Evolutionary conservation across 352 stramenopile species (phyloP), one percentile per base, ranked within the genome.

Genomic region (Globisporangium apiculatum): DNA sequence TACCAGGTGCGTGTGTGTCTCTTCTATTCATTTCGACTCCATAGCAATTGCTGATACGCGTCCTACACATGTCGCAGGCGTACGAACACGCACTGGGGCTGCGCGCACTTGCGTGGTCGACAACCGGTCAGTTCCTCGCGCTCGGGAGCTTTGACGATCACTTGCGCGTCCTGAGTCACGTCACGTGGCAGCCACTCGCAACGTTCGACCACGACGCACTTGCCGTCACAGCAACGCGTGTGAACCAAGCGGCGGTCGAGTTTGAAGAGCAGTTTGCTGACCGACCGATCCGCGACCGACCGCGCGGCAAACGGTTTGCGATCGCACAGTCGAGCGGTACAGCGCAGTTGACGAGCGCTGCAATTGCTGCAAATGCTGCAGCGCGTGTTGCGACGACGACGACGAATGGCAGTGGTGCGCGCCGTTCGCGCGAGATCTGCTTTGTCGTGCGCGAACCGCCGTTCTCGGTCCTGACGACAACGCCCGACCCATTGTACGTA

Each of bases 1-100:
- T 94, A 85, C 48, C 75, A 94, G 77, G 82, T 87, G 54, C n/a
- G 37, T 45, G 9, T 41, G 6, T 11, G 1, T 53, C 51, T 14
- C 7, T 17, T 31, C 18, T 24, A 24, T 24, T 1, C 18, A 24
- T 24, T 24, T 24, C 18, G 18, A 1, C 18, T 24, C 18, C 18
- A 24, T 24, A 24, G 18, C 18, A 24, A 24, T 24, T 53, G 17
- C 31, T 36, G 63, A 6, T 57, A 24, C 18, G 18, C 18, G 41
- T 35, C 24, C 8, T 40, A 14, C 49, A 52, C 53, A 8, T 43
- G 15, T 35, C 15, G 7, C 24, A 92, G 81, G 81, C 83, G 5
- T 94, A 94, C 46, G 75, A 91, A 48, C 82, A 90, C 55, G 84
- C 82, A 3, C 61, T 94, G 8, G 84, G 84, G 6, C 58, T 94